Base-by-base conservation (phyloP, 495 filamentous ascomycete species). In the Trichocladium uniseriatum region DNA sequence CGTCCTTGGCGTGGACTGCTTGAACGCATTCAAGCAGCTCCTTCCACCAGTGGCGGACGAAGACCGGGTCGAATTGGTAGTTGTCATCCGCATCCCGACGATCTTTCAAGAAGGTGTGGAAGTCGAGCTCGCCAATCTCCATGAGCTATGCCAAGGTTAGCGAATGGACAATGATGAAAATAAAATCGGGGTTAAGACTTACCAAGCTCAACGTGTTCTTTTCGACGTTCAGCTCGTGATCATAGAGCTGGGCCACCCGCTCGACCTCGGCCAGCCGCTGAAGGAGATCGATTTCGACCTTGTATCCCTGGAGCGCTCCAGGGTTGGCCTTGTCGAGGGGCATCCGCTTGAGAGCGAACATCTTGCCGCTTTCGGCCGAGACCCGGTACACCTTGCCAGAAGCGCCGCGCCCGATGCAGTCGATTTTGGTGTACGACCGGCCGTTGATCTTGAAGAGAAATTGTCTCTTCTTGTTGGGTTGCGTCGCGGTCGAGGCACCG, bases 1-100 rank as follows among this genome's bases (percentile, higher is more conserved):
- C 88, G 62, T 95, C 89, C 56, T 81, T 71, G 1, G 81, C 75
- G 61, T 98, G 92, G 0, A 98, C 89, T 2, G 90, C 78, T 43
- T 86, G 78, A 5, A 98, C 82, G 65, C 92, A 98, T 58, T 94
- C 87, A 4, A 98, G 84, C 94, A 98, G 97, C 68, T 98, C 92
- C 60, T 89, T 88, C 92, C 92, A 98, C 71, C 94, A 95, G 67
- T 87, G 88, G 8, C 92, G 84, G n/a, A 89, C 86, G 57, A 96
- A 97, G 42, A 81, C 84, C 9, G 86, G 74, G 61, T 98, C 92
- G 48, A 97, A 84, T 22, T 69, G 70, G 29, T 86, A 79, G 49
- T 85, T 79, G 55, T 90, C 87, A 0, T 79, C 71, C 41, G 85
- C 83, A 28, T 10, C 11, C 10, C 3, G 31, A 3, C 82, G 79